These are phyloP conservation scores for Parathielavia appendiculata DNA, from an alignment of 495 filamentous ascomycete species.

Conservation along the genomic window DNA sequence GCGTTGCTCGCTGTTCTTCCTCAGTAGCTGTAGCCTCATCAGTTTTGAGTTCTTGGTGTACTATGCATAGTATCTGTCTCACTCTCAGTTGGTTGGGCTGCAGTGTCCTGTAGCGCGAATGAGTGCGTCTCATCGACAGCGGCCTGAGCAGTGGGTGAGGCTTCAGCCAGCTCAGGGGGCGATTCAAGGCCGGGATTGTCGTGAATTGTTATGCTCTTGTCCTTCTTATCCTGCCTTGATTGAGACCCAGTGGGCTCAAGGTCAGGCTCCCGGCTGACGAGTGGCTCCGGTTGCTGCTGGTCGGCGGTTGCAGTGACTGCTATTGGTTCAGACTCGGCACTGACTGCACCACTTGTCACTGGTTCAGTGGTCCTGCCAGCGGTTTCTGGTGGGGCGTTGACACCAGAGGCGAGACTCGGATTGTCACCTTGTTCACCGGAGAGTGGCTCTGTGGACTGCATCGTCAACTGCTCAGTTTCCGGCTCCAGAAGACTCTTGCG, in stretches of 20 bases:
- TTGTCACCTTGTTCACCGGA: conserved; percentile 14
- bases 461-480: conserved; percentile 15
- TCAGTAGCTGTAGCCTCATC: conserved; percentile 1
- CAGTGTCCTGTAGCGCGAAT: conserved; percentile 1
- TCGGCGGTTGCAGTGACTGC: conserved; percentile 10
- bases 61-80: neutral
- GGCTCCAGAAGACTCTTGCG: conserved; percentile 22
- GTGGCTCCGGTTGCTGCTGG: conserved; percentile 12
- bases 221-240: conserved; percentile 6
- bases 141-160: neutral
- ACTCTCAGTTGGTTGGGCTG: conserved; percentile 6
- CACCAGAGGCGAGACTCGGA: conserved; percentile 5
- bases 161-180: neutral
- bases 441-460: conserved; percentile 6
- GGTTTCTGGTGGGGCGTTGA: conserved; percentile 19
- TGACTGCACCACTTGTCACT: conserved; percentile 27
- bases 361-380: conserved; percentile 25
- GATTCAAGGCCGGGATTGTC: conserved; percentile 2
- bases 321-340: conserved; percentile 24
- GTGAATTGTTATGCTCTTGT: conserved; percentile 9
- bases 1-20: neutral
- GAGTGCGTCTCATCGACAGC: conserved; percentile 10
- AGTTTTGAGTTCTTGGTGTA: neutral
- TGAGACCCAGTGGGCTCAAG: conserved; percentile 2
- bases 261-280: conserved; percentile 9